Evolutionary conservation across 768 basidiomycete species (phyloP).

Genomic region (Ramaria sp.): DNA sequence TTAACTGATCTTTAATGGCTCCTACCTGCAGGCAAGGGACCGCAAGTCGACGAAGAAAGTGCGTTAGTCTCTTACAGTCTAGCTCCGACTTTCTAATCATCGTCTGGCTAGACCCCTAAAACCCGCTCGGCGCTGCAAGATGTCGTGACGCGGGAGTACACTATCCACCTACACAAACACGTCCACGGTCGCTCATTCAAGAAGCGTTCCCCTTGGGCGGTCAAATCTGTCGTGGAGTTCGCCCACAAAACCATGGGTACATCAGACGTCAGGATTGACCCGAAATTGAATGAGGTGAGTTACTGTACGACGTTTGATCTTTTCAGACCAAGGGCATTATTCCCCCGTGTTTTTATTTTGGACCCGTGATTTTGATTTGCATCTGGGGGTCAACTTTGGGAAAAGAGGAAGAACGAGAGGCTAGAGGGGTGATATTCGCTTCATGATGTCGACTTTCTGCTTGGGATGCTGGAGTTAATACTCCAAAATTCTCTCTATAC

Average conservation of each 20-base stretch:
- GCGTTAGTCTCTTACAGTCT: background rate
- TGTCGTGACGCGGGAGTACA: constrained; percentile 98
- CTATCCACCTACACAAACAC: constrained; percentile 93
- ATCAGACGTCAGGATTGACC: constrained; percentile 85
- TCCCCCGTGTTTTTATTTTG: background rate
- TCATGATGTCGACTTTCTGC: too few species aligned
- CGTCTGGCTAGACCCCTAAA: constrained; percentile 50
- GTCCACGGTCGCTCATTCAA: constrained; percentile 92
- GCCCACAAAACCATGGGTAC: constrained; percentile 96
- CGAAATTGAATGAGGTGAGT: constrained; percentile 74
- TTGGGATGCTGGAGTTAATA: too few species aligned
- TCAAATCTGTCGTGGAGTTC: constrained; percentile 89
- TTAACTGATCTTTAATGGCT: background rate
- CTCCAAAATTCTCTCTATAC: too few species aligned
- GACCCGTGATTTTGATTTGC: background rate
- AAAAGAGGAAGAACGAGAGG: too few species aligned
- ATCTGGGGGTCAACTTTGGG: too few species aligned
- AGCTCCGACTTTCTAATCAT: background rate
- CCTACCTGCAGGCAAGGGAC: constrained; percentile 8
- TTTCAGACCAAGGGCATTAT: background rate
- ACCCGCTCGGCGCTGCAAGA: constrained; percentile 94
- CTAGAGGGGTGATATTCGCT: too few species aligned
- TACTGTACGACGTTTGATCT: background rate
- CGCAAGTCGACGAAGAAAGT: constrained; percentile 10
- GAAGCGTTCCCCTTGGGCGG: constrained; percentile 93